A percentile compares a stretch with the other conserved stretches of the same genome.
phyloP scores from a whole-genome alignment of 129 eudicot species.

The Pulicaria dysenterica region DNA sequence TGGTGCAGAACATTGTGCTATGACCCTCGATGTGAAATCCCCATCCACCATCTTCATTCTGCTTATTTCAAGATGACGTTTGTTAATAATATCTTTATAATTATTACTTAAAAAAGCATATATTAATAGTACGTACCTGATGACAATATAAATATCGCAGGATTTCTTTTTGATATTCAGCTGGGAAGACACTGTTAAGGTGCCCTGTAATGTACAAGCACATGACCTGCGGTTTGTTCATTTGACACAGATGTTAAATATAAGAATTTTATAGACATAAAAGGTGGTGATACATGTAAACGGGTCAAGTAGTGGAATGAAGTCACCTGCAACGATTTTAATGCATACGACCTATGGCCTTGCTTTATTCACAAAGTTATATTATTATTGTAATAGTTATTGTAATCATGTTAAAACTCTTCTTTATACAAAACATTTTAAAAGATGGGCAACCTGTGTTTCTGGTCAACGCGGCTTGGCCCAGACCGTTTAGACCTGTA shows the following conservation, averaged over 20 bases:
- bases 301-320: too few species aligned
- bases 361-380: too few species aligned
- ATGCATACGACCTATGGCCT: too few species aligned
- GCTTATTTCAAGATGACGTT: not conserved
- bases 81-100: not conserved
- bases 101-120: not conserved
- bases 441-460: not conserved
- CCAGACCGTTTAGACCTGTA: too few species aligned
- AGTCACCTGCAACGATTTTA: too few species aligned
- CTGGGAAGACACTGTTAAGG: conserved; percentile 60
- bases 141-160: conserved; percentile 78
- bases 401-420: too few species aligned
- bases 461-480: not conserved
- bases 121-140: conserved; percentile 55
- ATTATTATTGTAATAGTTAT: too few species aligned
- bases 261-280: not conserved
- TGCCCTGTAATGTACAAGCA: conserved; percentile 74
- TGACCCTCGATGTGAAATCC: conserved; percentile 48
- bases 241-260: not conserved
- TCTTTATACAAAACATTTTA: too few species aligned
- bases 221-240: conserved; percentile 56
- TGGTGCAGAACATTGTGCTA: conserved; percentile 46
- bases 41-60: conserved; percentile 53
- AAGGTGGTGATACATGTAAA: too few species aligned
- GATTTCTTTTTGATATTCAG: conserved; percentile 65